These are phyloP conservation scores for Ormosia emarginata DNA, from an alignment of 306 rosid genomes.

Conservation along the genomic window DNA sequence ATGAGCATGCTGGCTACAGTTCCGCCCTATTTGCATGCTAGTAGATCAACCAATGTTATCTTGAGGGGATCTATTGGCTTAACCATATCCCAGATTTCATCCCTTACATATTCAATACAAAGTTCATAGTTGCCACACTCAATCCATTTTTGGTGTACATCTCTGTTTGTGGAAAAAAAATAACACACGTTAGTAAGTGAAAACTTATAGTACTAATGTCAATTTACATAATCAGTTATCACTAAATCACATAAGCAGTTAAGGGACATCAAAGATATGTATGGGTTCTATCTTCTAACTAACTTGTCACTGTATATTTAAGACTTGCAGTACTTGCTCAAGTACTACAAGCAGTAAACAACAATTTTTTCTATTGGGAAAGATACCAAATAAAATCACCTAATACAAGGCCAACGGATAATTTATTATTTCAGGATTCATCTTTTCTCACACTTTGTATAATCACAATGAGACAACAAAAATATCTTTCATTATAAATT, in stretches of 20 bases:
- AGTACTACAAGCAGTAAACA: slow-evolving; percentile 73
- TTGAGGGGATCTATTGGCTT: slow-evolving; percentile 76
- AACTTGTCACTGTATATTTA: slow-evolving; percentile 51
- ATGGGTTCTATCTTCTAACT: neutral
- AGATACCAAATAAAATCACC: no score
- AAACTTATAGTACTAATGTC: neutral
- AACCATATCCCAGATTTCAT: slow-evolving; percentile 94
- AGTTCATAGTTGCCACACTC: no score
- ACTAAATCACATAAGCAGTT: neutral
- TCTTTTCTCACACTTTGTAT: no score
- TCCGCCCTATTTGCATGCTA: slow-evolving; percentile 87
- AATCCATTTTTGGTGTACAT: no score
- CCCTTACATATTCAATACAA: no score
- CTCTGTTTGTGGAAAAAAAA: no score
- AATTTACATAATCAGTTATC: neutral
- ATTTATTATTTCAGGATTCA: no score
- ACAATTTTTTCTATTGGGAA: slow-evolving; percentile 55
- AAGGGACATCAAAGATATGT: neutral
- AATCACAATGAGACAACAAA: no score
- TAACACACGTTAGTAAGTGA: neutral
- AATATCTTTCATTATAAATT: no score
- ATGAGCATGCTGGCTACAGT: slow-evolving; percentile 96
- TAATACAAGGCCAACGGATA: no score
- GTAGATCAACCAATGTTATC: slow-evolving; percentile 74
- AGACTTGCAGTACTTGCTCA: slow-evolving; percentile 70